A percentile compares a stretch with the other conserved stretches of the same genome.
These are phyloP conservation scores for Hypoxylon perforatum DNA, from an alignment of 495 filamentous ascomycete genomes.

Conservation along the genomic window DNA sequence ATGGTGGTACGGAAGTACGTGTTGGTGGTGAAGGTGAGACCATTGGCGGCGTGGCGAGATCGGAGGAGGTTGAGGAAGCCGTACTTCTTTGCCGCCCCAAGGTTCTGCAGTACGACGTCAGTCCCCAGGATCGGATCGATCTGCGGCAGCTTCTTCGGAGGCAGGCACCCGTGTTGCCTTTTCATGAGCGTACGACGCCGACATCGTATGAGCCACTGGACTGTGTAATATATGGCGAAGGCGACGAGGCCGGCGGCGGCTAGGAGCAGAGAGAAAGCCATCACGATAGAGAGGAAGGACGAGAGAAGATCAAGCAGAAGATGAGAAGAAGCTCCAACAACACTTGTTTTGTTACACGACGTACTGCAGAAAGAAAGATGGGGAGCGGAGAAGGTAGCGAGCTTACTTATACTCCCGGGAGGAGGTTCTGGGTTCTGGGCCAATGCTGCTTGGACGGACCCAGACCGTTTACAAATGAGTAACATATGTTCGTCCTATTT, in stretches of 20 bases:
- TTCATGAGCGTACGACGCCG: conserved; percentile 31
- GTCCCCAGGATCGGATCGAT: conserved; percentile 46
- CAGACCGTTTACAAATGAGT: conserved; percentile 42
- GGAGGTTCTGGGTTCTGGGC: conserved; percentile 24
- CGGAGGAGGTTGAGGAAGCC: conserved; percentile 42
- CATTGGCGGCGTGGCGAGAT: conserved; percentile 37
- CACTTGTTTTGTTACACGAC: conserved; percentile 31
- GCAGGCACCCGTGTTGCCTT: conserved; percentile 35
- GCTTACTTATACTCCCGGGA: conserved; percentile 41
- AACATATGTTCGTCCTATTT: conserved; percentile 19
- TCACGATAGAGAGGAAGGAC: conserved; percentile 9
- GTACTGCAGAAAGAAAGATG: conserved; percentile 30
- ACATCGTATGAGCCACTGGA: conserved; percentile 34
- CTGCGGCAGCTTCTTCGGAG: conserved; percentile 42
- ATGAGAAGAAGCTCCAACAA: background rate
- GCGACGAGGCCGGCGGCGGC: conserved; percentile 24
- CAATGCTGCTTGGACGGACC: conserved; percentile 36
- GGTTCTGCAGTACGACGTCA: conserved; percentile 41
- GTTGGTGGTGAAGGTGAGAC: conserved; percentile 46
- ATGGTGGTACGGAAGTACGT: conserved; percentile 49
- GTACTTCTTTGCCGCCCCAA: conserved; percentile 36
- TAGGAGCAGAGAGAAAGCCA: conserved; percentile 37
- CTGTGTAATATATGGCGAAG: conserved; percentile 25
- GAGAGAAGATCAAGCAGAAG: conserved; percentile 2
- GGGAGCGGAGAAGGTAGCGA: conserved; percentile 38